Evolutionary conservation across 2,329 filamentous ascomycete species (phyloP).

Genomic region (Apiospora malaysiana): DNA sequence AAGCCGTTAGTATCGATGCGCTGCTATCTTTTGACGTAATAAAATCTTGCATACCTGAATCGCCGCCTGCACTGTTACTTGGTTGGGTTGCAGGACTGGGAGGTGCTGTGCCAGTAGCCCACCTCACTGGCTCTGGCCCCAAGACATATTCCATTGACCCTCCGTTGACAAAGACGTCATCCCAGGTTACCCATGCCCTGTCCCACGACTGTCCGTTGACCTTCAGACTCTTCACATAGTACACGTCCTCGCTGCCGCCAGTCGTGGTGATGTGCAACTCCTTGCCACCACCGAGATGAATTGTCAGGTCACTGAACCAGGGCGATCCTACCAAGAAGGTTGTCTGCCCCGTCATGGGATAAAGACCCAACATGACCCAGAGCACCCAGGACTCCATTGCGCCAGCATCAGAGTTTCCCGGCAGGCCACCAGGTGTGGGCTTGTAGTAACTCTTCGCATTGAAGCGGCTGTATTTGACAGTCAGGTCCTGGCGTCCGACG

Average conservation of each 20-base stretch:
- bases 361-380: conserved; percentile 73
- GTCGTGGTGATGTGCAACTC: conserved; percentile 59
- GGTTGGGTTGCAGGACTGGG: conserved; percentile 59
- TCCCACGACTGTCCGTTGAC: conserved; percentile 69
- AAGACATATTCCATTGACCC: conserved; percentile 69
- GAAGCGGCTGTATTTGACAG: conserved; percentile 62
- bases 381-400: conserved; percentile 75
- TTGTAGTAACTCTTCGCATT: conserved; percentile 66
- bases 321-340: conserved; percentile 70
- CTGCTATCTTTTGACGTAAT: not conserved
- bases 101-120: conserved; percentile 65
- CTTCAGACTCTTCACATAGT: conserved; percentile 69
- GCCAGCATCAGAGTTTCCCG: conserved; percentile 74
- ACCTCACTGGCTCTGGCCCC: conserved; percentile 56
- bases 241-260: conserved; percentile 54
- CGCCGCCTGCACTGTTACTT: conserved; percentile 23
- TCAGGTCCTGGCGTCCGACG: conserved; percentile 65
- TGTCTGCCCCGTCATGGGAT: conserved; percentile 71
- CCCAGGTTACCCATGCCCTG: conserved; percentile 69
- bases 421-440: conserved; percentile 60
- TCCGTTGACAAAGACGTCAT: conserved; percentile 68
- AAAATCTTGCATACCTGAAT: not conserved
- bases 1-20: not conserved
- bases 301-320: conserved; percentile 65
- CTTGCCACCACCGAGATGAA: conserved; percentile 62